Percentiles rank a stretch among this genome's conserved stretches.
Evolutionary conservation across 1,284 basidiomycete genomes (phyloP).

Genomic region (Apiotrichum laibachii): DNA sequence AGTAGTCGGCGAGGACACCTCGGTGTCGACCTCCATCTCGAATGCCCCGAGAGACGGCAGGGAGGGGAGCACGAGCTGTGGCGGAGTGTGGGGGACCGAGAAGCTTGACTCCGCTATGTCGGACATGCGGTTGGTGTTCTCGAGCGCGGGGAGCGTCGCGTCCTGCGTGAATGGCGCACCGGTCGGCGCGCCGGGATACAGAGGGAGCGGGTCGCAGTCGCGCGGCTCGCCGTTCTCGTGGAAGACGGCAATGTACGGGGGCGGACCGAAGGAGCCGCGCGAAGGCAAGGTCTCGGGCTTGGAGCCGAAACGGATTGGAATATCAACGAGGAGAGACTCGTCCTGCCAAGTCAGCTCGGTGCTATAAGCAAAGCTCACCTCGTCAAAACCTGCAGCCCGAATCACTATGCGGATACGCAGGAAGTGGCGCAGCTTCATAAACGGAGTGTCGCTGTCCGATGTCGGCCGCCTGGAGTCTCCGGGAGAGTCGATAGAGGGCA

Average conservation of each 20-base stretch:
- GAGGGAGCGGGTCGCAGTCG: slow-evolving; percentile 45
- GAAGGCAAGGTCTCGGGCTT: slow-evolving; percentile 23
- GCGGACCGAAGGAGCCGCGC: slow-evolving; percentile 18
- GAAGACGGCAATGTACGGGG: slow-evolving; percentile 47
- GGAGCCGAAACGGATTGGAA: slow-evolving; percentile 45
- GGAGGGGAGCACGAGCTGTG: too few species aligned
- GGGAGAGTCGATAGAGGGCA: slow-evolving; percentile 31
- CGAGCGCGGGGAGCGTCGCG: too few species aligned
- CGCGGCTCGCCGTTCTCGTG: slow-evolving; percentile 46
- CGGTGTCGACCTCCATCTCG: too few species aligned
- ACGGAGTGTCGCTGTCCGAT: slow-evolving; percentile 36
- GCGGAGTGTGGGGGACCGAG: too few species aligned
- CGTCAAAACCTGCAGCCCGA: slow-evolving; percentile 19
- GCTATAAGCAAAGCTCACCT: neutral
- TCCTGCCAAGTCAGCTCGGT: neutral
- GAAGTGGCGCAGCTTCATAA: slow-evolving; percentile 40
- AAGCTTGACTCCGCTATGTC: too few species aligned
- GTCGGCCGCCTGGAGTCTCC: neutral
- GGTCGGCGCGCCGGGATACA: slow-evolving; percentile 26
- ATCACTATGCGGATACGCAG: slow-evolving; percentile 44
- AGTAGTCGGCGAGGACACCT: too few species aligned
- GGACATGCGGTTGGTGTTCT: too few species aligned
- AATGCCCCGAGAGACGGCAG: too few species aligned
- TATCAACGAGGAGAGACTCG: slow-evolving; percentile 36
- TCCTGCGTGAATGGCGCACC: too few species aligned